Evolutionary conservation across 2,329 filamentous ascomycete species (phyloP), one percentile per base, ranked within the genome.

Genomic region (Venturia pyrina): DNA sequence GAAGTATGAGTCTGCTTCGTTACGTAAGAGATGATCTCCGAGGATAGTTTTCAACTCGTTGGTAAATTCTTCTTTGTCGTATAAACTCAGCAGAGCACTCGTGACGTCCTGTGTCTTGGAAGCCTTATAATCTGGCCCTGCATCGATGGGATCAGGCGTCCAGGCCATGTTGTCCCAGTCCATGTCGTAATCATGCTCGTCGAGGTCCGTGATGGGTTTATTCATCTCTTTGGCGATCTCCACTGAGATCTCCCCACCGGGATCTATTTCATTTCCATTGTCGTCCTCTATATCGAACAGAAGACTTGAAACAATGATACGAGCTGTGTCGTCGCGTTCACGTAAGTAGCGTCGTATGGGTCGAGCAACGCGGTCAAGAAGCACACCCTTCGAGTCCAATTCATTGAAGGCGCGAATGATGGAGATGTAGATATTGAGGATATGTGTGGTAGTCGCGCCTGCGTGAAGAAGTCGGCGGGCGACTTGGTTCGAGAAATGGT

Each of bases 101-200:
- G 98, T 91, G 15, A 98, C 89, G 75, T 99, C 95, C 69, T 93
- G 90, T 56, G 87, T 90, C 74, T 90, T 96, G 13, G 91, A 90
- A 67, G 92, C 89, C 72, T 90, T 91, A 79, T 96, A 97, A 73
- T 97, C 79, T 4, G 91, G 89, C 11, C 91, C 92, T 1, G 95
- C 95, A 73, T 99, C 95, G 48, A 96, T 87, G 0, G 95, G 95
- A 71, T 96, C 90, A 0, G 95, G 95, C 44, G 91, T 82, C 95
- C 95, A 99, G 10, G 87, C 85, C 87, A 96, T 90, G 75, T 99
- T 93, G 72, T 91, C 85, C 89, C 90, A 98, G 75, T 96, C 90
- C 19, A 95, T 81, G 64, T 91, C 90, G n/a, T 83, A 79, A 46
- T 80, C 76, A 21, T 77, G 70, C 68, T 83, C 73, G 37, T 62